Evolutionary conservation across 1,139 yeast genomes (phyloP).

Genomic region (Scheffersomyces lignicola): DNA sequence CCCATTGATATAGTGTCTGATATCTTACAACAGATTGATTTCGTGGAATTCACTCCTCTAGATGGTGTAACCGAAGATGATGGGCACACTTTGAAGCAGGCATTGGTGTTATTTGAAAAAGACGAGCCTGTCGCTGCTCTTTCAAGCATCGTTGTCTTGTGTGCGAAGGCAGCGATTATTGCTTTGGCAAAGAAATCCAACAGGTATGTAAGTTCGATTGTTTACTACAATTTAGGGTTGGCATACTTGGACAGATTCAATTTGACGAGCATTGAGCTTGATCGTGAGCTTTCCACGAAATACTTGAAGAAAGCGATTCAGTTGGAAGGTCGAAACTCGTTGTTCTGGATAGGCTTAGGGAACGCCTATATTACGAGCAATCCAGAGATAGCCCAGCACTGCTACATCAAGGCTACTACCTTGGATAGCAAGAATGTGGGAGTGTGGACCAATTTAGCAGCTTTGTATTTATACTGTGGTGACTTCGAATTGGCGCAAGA

Average conservation of each 20-base stretch:
- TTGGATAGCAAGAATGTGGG: slow-evolving; percentile 66
- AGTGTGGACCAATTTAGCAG: slow-evolving; percentile 83
- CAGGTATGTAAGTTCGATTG: slow-evolving; percentile 57
- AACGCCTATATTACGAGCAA: slow-evolving; percentile 59
- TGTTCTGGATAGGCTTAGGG: slow-evolving; percentile 84
- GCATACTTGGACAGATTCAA: slow-evolving; percentile 54
- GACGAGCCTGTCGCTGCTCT: slow-evolving; percentile 22
- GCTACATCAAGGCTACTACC: slow-evolving; percentile 79
- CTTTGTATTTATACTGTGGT: slow-evolving; percentile 65
- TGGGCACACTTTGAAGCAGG: slow-evolving; percentile 11
- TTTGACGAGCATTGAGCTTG: slow-evolving; percentile 22
- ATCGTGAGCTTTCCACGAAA: slow-evolving; percentile 47
- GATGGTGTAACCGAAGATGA: slow-evolving; percentile 9
- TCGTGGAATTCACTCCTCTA: slow-evolving; percentile 3
- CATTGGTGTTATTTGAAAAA: slow-evolving; percentile 11
- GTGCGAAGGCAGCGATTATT: slow-evolving; percentile 29
- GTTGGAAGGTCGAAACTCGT: slow-evolving; percentile 66
- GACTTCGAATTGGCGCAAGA: slow-evolving; percentile 74
- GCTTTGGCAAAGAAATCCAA: slow-evolving; percentile 34
- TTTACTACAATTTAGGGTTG: slow-evolving; percentile 70
- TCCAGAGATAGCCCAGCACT: slow-evolving; percentile 84
- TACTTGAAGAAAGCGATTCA: slow-evolving; percentile 67
- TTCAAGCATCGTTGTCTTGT: slow-evolving; percentile 23
- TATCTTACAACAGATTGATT: slow-evolving; percentile 27
- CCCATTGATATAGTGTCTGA: slow-evolving; percentile 43